These are phyloP conservation scores for Phytophthora hybrid DNA, from an alignment of 352 stramenopile genomes.

Conservation along the genomic window DNA sequence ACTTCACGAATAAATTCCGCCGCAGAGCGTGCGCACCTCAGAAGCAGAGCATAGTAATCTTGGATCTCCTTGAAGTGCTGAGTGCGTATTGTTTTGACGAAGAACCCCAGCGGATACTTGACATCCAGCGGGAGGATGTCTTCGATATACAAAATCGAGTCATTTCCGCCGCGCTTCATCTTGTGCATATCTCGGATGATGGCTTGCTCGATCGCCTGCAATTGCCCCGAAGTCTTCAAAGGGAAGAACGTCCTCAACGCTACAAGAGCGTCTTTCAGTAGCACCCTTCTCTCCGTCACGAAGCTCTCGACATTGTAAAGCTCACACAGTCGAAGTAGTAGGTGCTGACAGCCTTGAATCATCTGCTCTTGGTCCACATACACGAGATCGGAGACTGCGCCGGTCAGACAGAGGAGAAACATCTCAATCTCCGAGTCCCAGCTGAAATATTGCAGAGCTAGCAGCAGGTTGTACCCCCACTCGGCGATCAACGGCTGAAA, in stretches of 20 bases:
- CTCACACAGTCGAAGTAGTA: conserved; percentile 58
- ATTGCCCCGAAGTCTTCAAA: conserved; percentile 73
- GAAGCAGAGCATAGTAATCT: conserved; percentile 70
- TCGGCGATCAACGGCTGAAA: conserved; percentile 85
- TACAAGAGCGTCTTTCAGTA: conserved; percentile 80
- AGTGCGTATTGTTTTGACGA: conserved; percentile 79
- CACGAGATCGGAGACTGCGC: conserved; percentile 72
- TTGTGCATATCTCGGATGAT: conserved; percentile 87
- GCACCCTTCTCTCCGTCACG: conserved; percentile 54
- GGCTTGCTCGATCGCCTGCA: conserved; percentile 79
- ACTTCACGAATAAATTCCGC: neutral
- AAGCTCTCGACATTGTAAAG: conserved; percentile 70
- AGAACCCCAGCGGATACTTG: conserved; percentile 70
- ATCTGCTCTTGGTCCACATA: conserved; percentile 80
- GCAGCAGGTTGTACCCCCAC: conserved; percentile 88
- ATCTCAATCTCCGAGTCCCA: conserved; percentile 87
- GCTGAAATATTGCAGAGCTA: conserved; percentile 67
- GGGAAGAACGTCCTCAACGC: conserved; percentile 83
- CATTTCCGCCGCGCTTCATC: conserved; percentile 71
- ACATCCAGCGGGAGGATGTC: conserved; percentile 65
- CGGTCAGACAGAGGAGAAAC: conserved; percentile 77
- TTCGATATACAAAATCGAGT: conserved; percentile 79
- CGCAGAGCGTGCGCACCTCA: conserved; percentile 39
- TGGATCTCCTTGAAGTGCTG: conserved; percentile 90
- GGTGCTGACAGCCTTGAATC: conserved; percentile 57